Conservation (phyloP, 2,329 filamentous ascomycete genomes). For the Fusarium paranaense region DNA sequence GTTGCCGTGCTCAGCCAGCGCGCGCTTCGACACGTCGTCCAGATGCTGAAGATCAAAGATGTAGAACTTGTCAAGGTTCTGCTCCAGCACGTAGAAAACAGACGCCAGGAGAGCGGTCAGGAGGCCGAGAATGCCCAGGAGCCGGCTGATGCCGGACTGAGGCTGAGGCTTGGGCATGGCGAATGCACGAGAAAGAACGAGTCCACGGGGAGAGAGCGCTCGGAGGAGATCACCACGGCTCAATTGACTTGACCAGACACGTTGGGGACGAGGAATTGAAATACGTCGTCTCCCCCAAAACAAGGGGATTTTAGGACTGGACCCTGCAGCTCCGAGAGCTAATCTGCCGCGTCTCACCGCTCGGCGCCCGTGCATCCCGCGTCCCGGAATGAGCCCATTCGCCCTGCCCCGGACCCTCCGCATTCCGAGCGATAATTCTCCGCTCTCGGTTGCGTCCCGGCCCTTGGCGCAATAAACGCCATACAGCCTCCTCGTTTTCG, state of each 20-base stretch:
- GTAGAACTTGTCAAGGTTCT: conserved; percentile 74
- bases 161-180: conserved; percentile 34
- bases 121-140: conserved; percentile 64
- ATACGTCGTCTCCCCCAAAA: neutral
- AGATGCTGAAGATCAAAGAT: conserved; percentile 78
- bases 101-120: conserved; percentile 66
- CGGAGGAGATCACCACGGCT: neutral
- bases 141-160: conserved; percentile 46
- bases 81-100: conserved; percentile 67
- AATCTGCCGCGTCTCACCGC: conserved; percentile 46
- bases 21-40: conserved; percentile 74
- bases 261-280: conserved; percentile 1
- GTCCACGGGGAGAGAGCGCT: neutral
- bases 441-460: neutral
- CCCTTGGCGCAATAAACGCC: conserved; percentile 4
- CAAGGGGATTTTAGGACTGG: conserved; percentile 23
- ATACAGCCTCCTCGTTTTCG: conserved; percentile 33
- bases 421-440: conserved; percentile 25
- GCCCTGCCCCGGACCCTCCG: conserved; percentile 15
- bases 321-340: conserved; percentile 17
- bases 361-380: conserved; percentile 40
- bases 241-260: conserved; percentile 19
- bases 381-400: conserved; percentile 25
- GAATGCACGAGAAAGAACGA: neutral
- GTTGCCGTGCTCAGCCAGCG: conserved; percentile 77